These are phyloP conservation scores for Cyclocybe aegerita DNA, from an alignment of 768 basidiomycete species.

Conservation along the genomic window DNA sequence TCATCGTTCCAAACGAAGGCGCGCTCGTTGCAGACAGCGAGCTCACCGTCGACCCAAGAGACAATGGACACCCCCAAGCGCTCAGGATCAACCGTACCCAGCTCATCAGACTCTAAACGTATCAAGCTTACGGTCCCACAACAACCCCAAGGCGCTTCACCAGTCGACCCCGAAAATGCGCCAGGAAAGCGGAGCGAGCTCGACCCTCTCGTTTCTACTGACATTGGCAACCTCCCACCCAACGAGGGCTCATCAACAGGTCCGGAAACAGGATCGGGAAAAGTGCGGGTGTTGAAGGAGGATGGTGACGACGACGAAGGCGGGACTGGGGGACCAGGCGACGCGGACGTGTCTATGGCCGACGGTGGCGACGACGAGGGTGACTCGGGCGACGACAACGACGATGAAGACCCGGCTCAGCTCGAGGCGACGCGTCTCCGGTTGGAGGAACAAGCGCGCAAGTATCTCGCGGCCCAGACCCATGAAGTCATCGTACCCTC, in stretches of 20 bases:
- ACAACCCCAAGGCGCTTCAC: slow-evolving; percentile 62
- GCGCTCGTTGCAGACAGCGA: not conserved
- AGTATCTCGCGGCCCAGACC: slow-evolving; percentile 95
- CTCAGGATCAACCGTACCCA: slow-evolving; percentile 54
- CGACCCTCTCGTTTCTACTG: slow-evolving; percentile 77
- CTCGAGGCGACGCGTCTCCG: slow-evolving; percentile 76
- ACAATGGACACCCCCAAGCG: slow-evolving; percentile 68
- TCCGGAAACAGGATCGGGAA: slow-evolving; percentile 43
- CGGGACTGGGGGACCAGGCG: slow-evolving; percentile 16
- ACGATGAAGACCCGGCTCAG: slow-evolving; percentile 84
- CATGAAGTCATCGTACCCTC: slow-evolving; percentile 97
- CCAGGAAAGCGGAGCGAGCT: slow-evolving; percentile 87
- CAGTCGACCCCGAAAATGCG: slow-evolving; percentile 77
- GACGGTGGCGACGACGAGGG: slow-evolving; percentile 75
- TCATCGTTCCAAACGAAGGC: slow-evolving; percentile 10
- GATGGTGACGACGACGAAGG: slow-evolving; percentile 69
- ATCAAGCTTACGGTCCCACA: slow-evolving; percentile 54
- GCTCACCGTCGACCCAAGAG: not conserved
- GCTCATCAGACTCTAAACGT: slow-evolving; percentile 54
- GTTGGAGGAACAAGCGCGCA: slow-evolving; percentile 84
- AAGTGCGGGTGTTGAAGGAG: slow-evolving; percentile 43
- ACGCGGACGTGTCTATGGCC: slow-evolving; percentile 66
- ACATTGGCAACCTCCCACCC: slow-evolving; percentile 73
- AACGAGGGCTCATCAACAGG: slow-evolving; percentile 34
- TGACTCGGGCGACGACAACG: slow-evolving; percentile 78